These are phyloP conservation scores for Kalmusia sp. DNA, from an alignment of 2,329 filamentous ascomycete species.

Conservation along the genomic window DNA sequence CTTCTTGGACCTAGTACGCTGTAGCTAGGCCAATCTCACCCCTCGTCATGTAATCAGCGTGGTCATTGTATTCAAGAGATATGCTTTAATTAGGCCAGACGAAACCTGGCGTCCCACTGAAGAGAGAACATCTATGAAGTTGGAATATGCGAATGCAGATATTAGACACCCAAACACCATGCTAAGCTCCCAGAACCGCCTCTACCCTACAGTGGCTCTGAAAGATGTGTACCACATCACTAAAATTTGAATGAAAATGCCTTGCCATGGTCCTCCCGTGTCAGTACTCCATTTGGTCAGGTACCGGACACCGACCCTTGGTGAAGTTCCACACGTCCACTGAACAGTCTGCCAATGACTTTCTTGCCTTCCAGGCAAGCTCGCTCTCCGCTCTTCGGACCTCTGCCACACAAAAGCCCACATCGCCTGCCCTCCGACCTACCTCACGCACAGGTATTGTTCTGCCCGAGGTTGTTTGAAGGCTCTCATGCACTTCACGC, in stretches of 20 bases:
- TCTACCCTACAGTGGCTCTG: slow-evolving; percentile 17
- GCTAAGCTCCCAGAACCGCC: slow-evolving; percentile 18
- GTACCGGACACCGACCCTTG: slow-evolving; percentile 28
- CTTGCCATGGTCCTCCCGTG: slow-evolving; percentile 2
- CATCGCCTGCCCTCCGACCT: slow-evolving; percentile 50
- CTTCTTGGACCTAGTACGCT: too few species aligned
- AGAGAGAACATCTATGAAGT: slow-evolving; percentile 25
- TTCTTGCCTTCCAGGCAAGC: slow-evolving; percentile 48
- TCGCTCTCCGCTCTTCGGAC: slow-evolving; percentile 47
- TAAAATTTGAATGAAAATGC: neutral
- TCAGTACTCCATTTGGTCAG: slow-evolving; percentile 21
- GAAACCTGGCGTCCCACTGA: slow-evolving; percentile 3
- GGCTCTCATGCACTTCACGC: slow-evolving; percentile 49
- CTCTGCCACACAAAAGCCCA: slow-evolving; percentile 51
- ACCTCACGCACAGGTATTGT: slow-evolving; percentile 46
- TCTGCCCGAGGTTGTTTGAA: slow-evolving; percentile 45
- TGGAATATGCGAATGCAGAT: slow-evolving; percentile 17
- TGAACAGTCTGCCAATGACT: slow-evolving; percentile 46
- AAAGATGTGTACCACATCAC: slow-evolving; percentile 7
- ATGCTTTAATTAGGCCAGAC: slow-evolving; percentile 1
- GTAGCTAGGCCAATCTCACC: too few species aligned
- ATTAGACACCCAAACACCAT: slow-evolving; percentile 25
- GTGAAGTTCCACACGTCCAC: slow-evolving; percentile 50
- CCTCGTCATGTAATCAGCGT: neutral
- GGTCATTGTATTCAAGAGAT: neutral